phyloP scores from a whole-genome alignment of 345 rosid genomes.

The Eucalyptus globulus region DNA sequence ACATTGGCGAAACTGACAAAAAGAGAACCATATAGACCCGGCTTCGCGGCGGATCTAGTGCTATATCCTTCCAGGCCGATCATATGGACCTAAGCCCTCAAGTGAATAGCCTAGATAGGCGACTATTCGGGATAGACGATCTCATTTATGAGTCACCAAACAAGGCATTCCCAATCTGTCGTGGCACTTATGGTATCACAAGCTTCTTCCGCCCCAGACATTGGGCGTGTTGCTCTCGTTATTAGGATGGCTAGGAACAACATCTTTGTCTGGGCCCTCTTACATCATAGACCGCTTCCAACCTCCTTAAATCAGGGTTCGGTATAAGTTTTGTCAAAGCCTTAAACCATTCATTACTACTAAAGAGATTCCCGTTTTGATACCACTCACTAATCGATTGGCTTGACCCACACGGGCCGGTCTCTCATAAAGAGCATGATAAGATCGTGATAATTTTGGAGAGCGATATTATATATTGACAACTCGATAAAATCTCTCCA shows the following conservation, averaged over 20 bases:
- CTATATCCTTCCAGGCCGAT: neutral
- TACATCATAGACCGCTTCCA: neutral
- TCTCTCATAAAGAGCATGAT: neutral
- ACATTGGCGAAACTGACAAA: neutral
- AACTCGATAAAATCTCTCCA: neutral
- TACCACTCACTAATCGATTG: neutral
- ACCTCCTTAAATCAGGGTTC: neutral
- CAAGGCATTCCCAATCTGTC: neutral
- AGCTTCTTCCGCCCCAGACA: neutral
- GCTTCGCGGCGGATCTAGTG: rapidly evolving
- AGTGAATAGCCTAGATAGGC: neutral
- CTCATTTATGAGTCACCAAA: neutral
- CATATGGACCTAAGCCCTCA: neutral
- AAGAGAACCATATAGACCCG: neutral
- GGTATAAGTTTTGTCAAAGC: neutral
- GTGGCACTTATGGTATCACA: neutral
- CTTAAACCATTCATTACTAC: neutral
- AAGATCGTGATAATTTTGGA: neutral
- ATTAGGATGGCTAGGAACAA: neutral
- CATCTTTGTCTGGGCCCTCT: neutral
- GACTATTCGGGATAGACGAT: neutral
- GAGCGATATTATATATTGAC: neutral
- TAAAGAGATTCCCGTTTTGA: neutral
- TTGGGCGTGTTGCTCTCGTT: neutral
- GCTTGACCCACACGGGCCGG: neutral